A percentile compares a stretch with the other conserved stretches of the same genome.
phyloP scores from a whole-genome alignment of 1,284 basidiomycete species.

The Cutaneotrichosporon mucoides region DNA sequence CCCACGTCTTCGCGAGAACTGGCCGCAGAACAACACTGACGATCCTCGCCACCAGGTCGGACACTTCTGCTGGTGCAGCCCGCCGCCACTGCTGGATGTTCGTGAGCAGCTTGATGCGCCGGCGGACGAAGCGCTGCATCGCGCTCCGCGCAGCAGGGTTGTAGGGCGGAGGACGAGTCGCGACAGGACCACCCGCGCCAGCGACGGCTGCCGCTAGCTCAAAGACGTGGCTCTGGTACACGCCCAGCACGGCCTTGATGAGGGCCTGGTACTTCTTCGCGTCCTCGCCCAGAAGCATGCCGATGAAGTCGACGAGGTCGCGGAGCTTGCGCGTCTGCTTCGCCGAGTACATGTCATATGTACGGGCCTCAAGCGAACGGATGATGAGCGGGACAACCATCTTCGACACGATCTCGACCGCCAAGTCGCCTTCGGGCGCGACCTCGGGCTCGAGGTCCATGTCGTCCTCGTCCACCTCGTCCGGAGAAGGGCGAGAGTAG shows the following conservation, averaged over 20 bases:
- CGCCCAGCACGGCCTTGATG: conserved; percentile 59
- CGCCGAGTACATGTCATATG: conserved; percentile 76
- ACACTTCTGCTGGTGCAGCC: conserved; percentile 61
- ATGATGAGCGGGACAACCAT: conserved; percentile 71
- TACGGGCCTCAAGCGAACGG: conserved; percentile 66
- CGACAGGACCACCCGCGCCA: conserved; percentile 27
- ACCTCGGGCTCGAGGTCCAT: conserved; percentile 56
- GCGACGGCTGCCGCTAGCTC: conserved; percentile 53
- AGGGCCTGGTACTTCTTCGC: conserved; percentile 64
- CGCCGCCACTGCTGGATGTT: conserved; percentile 73
- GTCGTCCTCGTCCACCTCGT: conserved; percentile 21
- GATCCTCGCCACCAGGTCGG: conserved; percentile 58
- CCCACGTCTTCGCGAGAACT: conserved; percentile 74
- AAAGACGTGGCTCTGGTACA: conserved; percentile 60
- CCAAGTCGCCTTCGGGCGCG: conserved; percentile 81
- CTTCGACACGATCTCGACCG: conserved; percentile 79
- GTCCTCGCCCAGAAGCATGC: conserved; percentile 66
- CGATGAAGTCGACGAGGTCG: conserved; percentile 75
- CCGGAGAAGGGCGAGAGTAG: conserved; percentile 61
- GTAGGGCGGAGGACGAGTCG: conserved; percentile 57
- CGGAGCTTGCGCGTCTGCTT: conserved; percentile 61
- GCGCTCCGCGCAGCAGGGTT: conserved; percentile 71
- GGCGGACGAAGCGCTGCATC: conserved; percentile 63
- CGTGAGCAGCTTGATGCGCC: conserved; percentile 67
- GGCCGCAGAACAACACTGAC: conserved; percentile 62